These are phyloP conservation scores for Phaseolus coccineus DNA, from an alignment of 331 rosid genomes.

Conservation along the genomic window DNA sequence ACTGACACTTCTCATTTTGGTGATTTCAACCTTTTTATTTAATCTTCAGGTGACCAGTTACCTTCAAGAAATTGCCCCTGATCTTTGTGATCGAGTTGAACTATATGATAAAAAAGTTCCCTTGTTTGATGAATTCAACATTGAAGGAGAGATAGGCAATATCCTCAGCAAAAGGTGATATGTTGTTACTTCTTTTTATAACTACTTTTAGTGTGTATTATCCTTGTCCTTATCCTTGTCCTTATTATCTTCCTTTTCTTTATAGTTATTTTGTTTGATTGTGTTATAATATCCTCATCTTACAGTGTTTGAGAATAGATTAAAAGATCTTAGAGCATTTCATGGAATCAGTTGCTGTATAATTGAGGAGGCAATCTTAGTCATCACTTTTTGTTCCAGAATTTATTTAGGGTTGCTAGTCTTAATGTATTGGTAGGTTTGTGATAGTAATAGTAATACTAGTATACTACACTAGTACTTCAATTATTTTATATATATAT, in stretches of 20 bases:
- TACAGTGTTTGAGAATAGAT: background rate
- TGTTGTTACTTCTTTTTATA: conserved; percentile 40
- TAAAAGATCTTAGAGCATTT: background rate
- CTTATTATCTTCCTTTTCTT: conserved; percentile 8
- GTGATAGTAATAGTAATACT: background rate
- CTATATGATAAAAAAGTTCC: conserved; percentile 74
- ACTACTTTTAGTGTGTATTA: conserved; percentile 30
- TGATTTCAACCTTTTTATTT: conserved; percentile 42
- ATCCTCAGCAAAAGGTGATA: conserved; percentile 88
- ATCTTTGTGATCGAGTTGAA: conserved; percentile 93
- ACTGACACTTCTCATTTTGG: conserved; percentile 34
- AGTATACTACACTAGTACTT: conserved; percentile 13
- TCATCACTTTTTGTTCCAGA: background rate
- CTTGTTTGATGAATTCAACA: conserved; percentile 84
- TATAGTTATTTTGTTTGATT: conserved; percentile 2
- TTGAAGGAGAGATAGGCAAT: conserved; percentile 90
- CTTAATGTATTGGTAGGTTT: background rate
- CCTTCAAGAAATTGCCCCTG: conserved; percentile 98
- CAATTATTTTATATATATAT: background rate
- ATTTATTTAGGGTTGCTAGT: background rate
- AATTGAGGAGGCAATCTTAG: conserved; percentile 30
- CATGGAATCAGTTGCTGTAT: background rate
- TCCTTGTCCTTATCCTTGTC: conserved; percentile 27
- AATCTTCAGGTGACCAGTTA: conserved; percentile 82
- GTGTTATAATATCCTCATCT: conserved; percentile 1